These are phyloP conservation scores for Calycina marina DNA, from an alignment of 2,329 filamentous ascomycete species.

Conservation along the genomic window DNA sequence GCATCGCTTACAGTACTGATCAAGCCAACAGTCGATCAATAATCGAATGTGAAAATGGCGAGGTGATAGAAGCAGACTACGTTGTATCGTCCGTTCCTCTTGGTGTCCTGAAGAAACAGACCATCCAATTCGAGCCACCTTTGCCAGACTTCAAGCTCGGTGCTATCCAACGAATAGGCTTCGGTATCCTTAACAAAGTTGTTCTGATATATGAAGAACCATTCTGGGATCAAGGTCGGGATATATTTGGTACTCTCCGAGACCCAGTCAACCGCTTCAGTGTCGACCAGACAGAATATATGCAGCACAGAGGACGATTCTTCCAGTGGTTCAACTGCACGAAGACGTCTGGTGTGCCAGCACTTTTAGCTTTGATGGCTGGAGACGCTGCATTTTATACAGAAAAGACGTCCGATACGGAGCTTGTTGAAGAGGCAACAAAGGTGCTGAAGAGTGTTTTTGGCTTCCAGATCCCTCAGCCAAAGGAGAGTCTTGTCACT, in stretches of 20 bases:
- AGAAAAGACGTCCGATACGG: conserved; percentile 60
- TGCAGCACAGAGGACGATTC: conserved; percentile 69
- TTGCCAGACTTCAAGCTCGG: conserved; percentile 77
- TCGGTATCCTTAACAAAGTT: conserved; percentile 90
- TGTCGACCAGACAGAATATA: conserved; percentile 66
- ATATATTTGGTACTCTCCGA: conserved; percentile 88
- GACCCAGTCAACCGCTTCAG: conserved; percentile 56
- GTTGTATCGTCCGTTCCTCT: conserved; percentile 85
- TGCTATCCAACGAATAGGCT: conserved; percentile 73
- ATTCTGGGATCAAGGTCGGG: conserved; percentile 81
- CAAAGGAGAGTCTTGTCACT: conserved; percentile 77
- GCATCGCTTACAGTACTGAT: conserved; percentile 47
- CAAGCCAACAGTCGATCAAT: conserved; percentile 33
- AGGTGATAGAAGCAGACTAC: conserved; percentile 66
- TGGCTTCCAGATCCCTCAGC: conserved; percentile 53
- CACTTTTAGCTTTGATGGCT: conserved; percentile 85
- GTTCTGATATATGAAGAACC: conserved; percentile 75
- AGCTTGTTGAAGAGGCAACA: conserved; percentile 69
- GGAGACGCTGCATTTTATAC: conserved; percentile 85
- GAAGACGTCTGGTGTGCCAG: conserved; percentile 75
- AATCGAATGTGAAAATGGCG: conserved; percentile 66
- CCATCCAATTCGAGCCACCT: conserved; percentile 73
- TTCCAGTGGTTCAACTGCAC: conserved; percentile 97
- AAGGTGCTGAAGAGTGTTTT: conserved; percentile 67
- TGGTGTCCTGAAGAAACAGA: conserved; percentile 76